Conservation (phyloP, 176 grass and related monocot genomes). For the Alopecurus myosuroides region DNA sequence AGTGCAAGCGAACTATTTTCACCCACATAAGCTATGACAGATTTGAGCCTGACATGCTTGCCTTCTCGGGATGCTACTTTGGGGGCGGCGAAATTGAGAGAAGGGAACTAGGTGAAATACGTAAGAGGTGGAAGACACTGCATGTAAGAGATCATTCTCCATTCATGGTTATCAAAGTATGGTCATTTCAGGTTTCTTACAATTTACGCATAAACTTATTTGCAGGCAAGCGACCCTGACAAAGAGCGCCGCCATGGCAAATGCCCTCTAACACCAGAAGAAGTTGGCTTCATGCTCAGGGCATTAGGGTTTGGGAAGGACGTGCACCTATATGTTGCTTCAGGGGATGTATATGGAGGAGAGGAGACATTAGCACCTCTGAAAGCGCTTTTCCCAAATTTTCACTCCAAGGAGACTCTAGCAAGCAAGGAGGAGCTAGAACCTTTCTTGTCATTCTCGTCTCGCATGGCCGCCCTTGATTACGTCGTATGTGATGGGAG, state of each 20-base stretch:
- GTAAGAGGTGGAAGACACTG: slow-evolving; percentile 87
- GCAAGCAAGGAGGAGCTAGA: slow-evolving; percentile 67
- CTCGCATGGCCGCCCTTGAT: slow-evolving; percentile 98
- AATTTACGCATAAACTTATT: background rate
- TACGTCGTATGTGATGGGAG: slow-evolving; percentile 82
- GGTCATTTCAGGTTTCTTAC: slow-evolving; percentile 17
- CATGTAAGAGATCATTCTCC: slow-evolving; percentile 59
- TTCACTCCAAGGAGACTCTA: slow-evolving; percentile 88
- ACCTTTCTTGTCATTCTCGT: slow-evolving; percentile 67
- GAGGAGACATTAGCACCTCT: slow-evolving; percentile 83
- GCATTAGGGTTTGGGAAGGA: slow-evolving; percentile 84
- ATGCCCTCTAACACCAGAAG: slow-evolving; percentile 88
- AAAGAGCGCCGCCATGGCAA: slow-evolving; percentile 80
- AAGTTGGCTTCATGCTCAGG: slow-evolving; percentile 84
- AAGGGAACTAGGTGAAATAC: slow-evolving; percentile 70
- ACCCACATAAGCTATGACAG: slow-evolving; percentile 30
- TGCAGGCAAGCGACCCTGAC: slow-evolving; percentile 74
- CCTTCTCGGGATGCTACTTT: slow-evolving; percentile 96
- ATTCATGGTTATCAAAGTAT: background rate
- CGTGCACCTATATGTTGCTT: slow-evolving; percentile 82
- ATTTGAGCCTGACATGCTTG: slow-evolving; percentile 99
- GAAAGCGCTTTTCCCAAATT: slow-evolving; percentile 82
- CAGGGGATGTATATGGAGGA: slow-evolving; percentile 84
- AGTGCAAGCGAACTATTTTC: background rate
- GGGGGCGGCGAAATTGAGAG: slow-evolving; percentile 92